Base-by-base conservation (phyloP, 1,284 basidiomycete species). In the Naganishia sp. region DNA sequence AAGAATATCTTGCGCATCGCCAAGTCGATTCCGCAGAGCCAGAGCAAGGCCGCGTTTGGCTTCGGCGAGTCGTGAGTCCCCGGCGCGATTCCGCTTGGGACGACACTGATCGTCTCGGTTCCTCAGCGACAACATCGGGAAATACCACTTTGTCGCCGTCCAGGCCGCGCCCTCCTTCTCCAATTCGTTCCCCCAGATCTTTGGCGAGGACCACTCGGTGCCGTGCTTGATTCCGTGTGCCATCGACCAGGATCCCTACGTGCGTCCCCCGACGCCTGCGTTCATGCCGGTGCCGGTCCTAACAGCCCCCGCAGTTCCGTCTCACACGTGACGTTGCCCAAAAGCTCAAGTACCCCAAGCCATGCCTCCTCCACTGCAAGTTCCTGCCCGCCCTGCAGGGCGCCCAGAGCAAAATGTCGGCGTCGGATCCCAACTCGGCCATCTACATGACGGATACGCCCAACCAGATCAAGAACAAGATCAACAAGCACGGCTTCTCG, bases 301-400 rank as follows among this genome's bases (percentile, higher is more conserved):
- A 28, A 28, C 18, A 13, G 18, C 36, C 31, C 7, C 39, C 11
- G 10, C 65, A 98, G 83, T 99, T 99, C 86, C 92, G 96, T 64
- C 85, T 98, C 65, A 98, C 95, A 50, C 88, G 96, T 55, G 96
- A 99, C 77, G 91, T 94, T 31, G 96, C 96, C 6, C 86, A 85
- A 71, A 90, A 92, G 75, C 87, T 99, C 74, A 95, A 94, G 81
- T 96, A 96, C 81, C 93, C 90, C 65, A 99, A 99, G 80, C 96
- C 96, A 2, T 83, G 89, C 7, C 85, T 98, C 33, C 83, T 99
- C 60, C 94, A 98, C 80, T 86, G 94, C 66, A 96, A 95, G 77
- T 99, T 99, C 85, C 96, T 99, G 82, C 96, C 96, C 6, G 94
- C 96, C 1, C 84, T 99, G 16, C 95, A 98, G 81, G 96, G 96